phyloP scores from a whole-genome alignment of 345 rosid species.

The Psidium friedrichsthalianum region DNA sequence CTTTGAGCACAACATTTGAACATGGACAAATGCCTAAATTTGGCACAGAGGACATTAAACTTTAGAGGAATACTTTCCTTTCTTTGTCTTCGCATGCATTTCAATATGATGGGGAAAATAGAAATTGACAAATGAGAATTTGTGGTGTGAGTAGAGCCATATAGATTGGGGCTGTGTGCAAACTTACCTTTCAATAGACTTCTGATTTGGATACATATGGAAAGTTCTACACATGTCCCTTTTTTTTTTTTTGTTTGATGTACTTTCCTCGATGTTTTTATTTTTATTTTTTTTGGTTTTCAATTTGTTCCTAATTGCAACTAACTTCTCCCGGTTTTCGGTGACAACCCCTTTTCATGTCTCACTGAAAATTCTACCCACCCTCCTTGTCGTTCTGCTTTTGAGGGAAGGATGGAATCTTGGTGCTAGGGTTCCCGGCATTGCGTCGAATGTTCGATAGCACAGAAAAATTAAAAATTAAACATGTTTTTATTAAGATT shows the following conservation, averaged over 20 bases:
- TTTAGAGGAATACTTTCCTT: neutral
- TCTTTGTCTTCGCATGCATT: neutral
- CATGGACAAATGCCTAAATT: neutral
- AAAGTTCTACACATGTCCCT: neutral
- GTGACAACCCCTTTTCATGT: neutral
- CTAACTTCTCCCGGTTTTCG: neutral
- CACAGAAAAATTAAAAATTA: neutral
- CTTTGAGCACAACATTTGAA: neutral
- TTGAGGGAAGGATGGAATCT: neutral
- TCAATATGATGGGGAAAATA: neutral
- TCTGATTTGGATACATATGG: neutral
- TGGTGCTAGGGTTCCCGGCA: neutral
- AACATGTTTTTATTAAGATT: neutral
- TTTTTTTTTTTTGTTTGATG: neutral
- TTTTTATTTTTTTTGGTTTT: neutral
- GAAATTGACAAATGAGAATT: neutral
- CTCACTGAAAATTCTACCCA: neutral
- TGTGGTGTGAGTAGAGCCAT: neutral
- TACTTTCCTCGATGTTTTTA: neutral
- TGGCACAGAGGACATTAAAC: neutral
- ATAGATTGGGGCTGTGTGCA: neutral
- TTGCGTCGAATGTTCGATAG: neutral
- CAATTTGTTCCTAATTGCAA: neutral
- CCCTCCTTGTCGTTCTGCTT: neutral
- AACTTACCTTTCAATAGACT: neutral